phyloP scores from a whole-genome alignment of 768 basidiomycete species.

The Termitomyces sp. region DNA sequence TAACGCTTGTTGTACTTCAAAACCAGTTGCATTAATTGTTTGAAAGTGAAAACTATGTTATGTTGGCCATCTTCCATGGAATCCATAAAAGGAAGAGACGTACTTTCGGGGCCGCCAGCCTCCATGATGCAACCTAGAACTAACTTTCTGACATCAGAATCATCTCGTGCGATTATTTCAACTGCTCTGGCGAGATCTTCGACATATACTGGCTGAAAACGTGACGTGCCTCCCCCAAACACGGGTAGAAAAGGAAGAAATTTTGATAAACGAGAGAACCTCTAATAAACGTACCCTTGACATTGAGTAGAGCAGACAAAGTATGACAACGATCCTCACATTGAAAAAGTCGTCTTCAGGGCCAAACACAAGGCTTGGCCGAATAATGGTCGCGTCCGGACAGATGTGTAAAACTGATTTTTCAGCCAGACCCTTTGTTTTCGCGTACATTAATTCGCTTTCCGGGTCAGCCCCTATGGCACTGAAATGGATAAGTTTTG shows the following conservation, averaged over 20 bases:
- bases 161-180: constrained; percentile 48
- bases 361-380: constrained; percentile 73
- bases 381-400: constrained; percentile 53
- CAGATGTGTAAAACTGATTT: constrained; percentile 39
- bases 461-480: constrained; percentile 67
- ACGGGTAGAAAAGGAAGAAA: constrained; percentile 71
- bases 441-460: constrained; percentile 52
- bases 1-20: constrained; percentile 45
- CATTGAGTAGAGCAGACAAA: neutral
- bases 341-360: constrained; percentile 74
- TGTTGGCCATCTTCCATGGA: neutral
- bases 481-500: constrained; percentile 61
- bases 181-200: constrained; percentile 61
- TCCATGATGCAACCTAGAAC: constrained; percentile 48
- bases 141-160: constrained; percentile 34
- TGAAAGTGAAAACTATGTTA: constrained; percentile 57
- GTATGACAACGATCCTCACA: constrained; percentile 29
- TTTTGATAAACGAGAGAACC: constrained; percentile 55
- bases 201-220: constrained; percentile 71
- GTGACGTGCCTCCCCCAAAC: constrained; percentile 61
- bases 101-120: constrained; percentile 34
- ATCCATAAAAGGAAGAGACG: neutral
- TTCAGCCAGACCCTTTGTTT: constrained; percentile 64
- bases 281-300: constrained; percentile 26
- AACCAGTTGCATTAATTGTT: constrained; percentile 61